Evolutionary conservation across 352 stramenopile species (phyloP).

Genomic region (Pythium oligandrum): DNA sequence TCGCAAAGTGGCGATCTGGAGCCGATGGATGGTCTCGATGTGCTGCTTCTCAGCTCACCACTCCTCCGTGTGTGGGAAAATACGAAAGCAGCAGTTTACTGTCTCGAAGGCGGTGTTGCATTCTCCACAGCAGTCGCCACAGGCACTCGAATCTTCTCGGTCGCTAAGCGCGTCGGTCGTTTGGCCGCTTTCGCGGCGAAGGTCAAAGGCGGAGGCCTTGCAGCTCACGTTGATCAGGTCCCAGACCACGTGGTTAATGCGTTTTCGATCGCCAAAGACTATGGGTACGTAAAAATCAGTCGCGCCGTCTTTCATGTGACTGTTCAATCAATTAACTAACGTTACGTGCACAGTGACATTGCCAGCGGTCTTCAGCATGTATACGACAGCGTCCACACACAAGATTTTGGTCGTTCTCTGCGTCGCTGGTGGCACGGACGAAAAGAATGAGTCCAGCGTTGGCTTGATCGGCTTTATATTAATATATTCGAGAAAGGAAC

Average conservation of each 20-base stretch:
- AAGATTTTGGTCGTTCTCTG: constrained; percentile 37
- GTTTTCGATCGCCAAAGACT: constrained; percentile 52
- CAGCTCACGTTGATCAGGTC: constrained; percentile 46
- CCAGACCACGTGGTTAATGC: constrained; percentile 54
- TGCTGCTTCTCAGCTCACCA: constrained; percentile 66
- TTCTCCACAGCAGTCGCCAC: constrained; percentile 57
- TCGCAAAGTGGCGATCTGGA: constrained; percentile 37
- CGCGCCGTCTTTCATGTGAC: not conserved
- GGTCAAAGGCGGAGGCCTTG: constrained; percentile 43
- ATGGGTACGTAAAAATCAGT: constrained; percentile 25
- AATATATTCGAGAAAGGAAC: not conserved
- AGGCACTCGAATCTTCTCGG: constrained; percentile 48
- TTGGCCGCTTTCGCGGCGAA: constrained; percentile 42
- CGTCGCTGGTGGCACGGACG: constrained; percentile 36
- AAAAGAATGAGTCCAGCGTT: not conserved
- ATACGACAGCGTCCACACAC: constrained; percentile 43
- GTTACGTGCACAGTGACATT: constrained; percentile 27
- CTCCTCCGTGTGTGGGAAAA: constrained; percentile 72
- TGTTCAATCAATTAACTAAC: too few relatives aligned
- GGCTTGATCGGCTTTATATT: too few relatives aligned
- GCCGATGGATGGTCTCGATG: constrained; percentile 52
- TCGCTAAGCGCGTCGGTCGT: constrained; percentile 38
- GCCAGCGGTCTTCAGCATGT: constrained; percentile 52
- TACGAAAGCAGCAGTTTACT: constrained; percentile 62
- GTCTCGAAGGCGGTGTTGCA: constrained; percentile 57